Evolutionary conservation across 2,329 filamentous ascomycete species (phyloP), one percentile per base, ranked within the genome.

Genomic region (Chaetomiaceae sp.): DNA sequence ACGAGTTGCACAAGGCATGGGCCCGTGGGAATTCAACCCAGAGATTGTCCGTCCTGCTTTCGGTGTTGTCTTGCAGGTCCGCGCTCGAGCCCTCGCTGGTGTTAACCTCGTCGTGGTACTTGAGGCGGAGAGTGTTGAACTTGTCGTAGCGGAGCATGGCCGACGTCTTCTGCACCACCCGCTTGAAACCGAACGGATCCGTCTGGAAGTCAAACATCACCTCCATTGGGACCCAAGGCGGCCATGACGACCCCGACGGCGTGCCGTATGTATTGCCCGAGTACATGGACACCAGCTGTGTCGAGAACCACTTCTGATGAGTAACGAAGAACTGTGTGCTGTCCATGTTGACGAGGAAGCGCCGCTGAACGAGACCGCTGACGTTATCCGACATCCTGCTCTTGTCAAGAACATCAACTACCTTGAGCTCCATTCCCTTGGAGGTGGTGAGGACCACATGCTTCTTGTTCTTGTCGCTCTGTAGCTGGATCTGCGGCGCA

Each of bases 311-410:
- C 72, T 95, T 95, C 64, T 92, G 88, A 57, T 92, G 92, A 0
- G 92, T 94, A 45, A 99, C 91, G 62, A 99, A 99, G 71, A 99
- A 96, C 68, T 99, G 94, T 25, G 95, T 87, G 66, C 92, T 95
- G 71, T 99, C 94, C 87, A 97, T 96, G 61, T 90, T 89, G 58
- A 96, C 85, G 25, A 91, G 82, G 73, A 97, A 96, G 7, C 94
- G 87, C 33, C 91, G 87, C 67, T 99, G 95, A 1, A 99, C 92
- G 41, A 99, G 79, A 49, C 94, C 95, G 64, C 90, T 96, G 64
- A 99, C 90, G 61, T 89, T 86, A 67, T 99, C 94, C 43, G 85
- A 91, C 52, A 97, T 82, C 56, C 94, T 82, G 64, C 90, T 86
- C 70, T 95, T 96, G 72, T 99, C 94, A 87, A 97, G 96, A 63